Evolutionary conservation across 192 early-diverging fungal genomes (phyloP), one percentile per base, ranked within the genome.

Genomic region (Neocallimastix lanati): DNA sequence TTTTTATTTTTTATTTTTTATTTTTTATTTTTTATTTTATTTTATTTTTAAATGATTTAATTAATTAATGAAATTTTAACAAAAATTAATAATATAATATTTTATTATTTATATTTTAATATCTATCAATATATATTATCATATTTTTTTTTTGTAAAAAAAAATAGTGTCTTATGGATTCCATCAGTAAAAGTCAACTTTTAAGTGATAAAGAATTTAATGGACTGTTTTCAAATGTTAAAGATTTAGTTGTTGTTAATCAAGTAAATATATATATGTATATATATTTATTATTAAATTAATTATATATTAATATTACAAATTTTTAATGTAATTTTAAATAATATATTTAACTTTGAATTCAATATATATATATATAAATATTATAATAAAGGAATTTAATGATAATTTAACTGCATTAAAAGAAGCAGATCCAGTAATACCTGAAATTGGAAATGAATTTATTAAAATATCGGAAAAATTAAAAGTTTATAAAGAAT

Each of bases 151-250:
- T 87, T 82, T 86, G 87, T 78, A 84, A 86, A 78, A 27, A 78
- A 29, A 84, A 87, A 76, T 35, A 67, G 50, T 67, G 50, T 27
- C 50, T 67, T n/a, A 67, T 67, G 50, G 50, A 67, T n/a, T 2
- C 16, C 9, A 67, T 89, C 29, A 35, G 79, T 21, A 80, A 82
- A 27, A 86, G 77, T 38, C 78, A 87, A 78, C 27, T 88, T 27
- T 76, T 89, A 38, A 29, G 82, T 76, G 86, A 89, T 29, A 78
- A 81, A n/a, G 87, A 89, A n/a, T 79, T 87, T 12, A 28, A 50
- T 0, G 29, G 78, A 13, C 79, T 90, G 13, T 90, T 90, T 81
- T 86, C 88, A 9, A 90, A 90, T 77, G 82, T 84, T 28, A 87
- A 87, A 27, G 79, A 85, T 33, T 78, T 90, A 27, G 77, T 90